Evolutionary conservation across 441 rosid species (phyloP), one percentile per base, ranked within the genome.

Genomic region (Eutrema salsugineum): DNA sequence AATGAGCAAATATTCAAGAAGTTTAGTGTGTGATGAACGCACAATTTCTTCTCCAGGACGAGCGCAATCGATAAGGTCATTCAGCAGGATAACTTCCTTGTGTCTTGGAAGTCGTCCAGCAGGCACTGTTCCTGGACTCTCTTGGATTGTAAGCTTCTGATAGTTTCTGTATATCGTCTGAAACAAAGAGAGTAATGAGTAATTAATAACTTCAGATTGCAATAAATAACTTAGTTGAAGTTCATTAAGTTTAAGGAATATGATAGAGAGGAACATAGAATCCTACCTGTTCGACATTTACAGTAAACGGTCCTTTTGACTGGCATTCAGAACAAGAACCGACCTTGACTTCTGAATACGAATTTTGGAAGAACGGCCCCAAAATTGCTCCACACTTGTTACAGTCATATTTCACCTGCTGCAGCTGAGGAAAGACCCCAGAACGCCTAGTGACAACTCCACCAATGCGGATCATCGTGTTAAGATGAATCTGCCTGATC

Each of bases 271-370:
- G 32, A 19, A n/a, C 3, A 15, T 5, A 33, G 60, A 56, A 46
- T 3, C 60, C 61, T 66, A 95, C 99, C 98, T 91, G 99, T 83
- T 95, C 99, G 39, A 93, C 79, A 66, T 95, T 95, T 42, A 93
- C 93, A 27, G 97, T 91, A 79, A 95, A 95, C 17, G 99, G 98
- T 64, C 98, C 97, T 82, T 88, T 95, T 1, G 98, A 91, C 81
- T 95, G 97, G 83, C 97, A 93, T 78, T 93, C 97, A 46, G 98
- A 97, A 78, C 99, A 95, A 73, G 98, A 93, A 55, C 99, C 98
- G 73, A 93, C 98, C 72, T 93, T 91, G 58, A 95, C 99, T 85
- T 95, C 99, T 22, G 99, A 93, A 78, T 95, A 95, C 0, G 99
- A 95, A 81, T 87, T 93, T 76, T 95, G 99, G 70, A 91, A 89